Evolutionary conservation across 1,284 basidiomycete genomes (phyloP).

Genomic region (Neolentinus lepideus): DNA sequence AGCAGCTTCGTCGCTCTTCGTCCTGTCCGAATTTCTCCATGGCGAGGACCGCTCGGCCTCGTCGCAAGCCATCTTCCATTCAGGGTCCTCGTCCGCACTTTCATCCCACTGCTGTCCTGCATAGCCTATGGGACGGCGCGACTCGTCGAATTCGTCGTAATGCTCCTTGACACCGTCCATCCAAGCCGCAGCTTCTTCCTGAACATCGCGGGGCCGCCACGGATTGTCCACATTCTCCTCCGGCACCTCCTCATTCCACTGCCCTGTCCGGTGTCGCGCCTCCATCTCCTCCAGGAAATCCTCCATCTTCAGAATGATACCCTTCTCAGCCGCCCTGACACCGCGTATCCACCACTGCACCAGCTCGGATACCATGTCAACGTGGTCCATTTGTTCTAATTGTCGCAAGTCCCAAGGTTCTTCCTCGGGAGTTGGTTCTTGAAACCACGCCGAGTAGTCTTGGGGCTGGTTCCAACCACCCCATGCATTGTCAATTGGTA

Average conservation of each 20-base stretch:
- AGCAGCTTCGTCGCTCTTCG: constrained; percentile 1
- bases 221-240: not conserved
- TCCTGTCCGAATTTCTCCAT: constrained; percentile 1
- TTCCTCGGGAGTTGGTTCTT: constrained; percentile 18
- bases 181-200: not conserved
- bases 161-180: no score
- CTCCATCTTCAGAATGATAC: constrained; percentile 38
- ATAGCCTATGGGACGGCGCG: not conserved
- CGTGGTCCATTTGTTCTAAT: constrained; percentile 43
- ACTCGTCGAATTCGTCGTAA: not conserved
- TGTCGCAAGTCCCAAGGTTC: constrained; percentile 33
- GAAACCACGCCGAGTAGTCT: not conserved
- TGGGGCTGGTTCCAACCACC: not conserved
- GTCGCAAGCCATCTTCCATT: constrained; percentile 1
- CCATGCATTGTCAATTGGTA: not conserved
- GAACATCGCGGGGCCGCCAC: not conserved
- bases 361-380: constrained; percentile 26
- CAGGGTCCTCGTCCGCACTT: constrained; percentile 12
- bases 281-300: constrained; percentile 39
- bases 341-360: constrained; percentile 49
- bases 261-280: constrained; percentile 5
- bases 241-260: constrained; percentile 3
- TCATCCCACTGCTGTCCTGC: constrained; percentile 14
- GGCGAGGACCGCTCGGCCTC: constrained; percentile 2
- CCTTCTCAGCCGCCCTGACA: constrained; percentile 42